Conservation (phyloP, 805 yeast genomes). For the Saturnispora besseyi region DNA sequence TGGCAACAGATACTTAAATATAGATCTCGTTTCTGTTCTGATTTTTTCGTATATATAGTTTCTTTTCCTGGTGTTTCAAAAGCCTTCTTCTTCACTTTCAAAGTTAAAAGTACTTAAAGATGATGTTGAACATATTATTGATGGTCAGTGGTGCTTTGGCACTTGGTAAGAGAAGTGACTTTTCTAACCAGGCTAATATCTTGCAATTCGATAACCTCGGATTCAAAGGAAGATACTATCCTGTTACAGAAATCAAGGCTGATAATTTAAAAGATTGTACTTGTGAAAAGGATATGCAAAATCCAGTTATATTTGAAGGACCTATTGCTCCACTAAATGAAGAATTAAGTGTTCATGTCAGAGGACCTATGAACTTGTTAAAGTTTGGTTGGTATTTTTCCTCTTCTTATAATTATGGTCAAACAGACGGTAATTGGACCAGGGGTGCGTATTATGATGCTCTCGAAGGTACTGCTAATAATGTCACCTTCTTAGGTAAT, state of each 20-base stretch:
- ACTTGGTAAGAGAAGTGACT: slow-evolving; percentile 1
- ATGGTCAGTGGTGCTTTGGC: not conserved
- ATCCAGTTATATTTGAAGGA: slow-evolving; percentile 38
- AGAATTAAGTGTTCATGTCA: slow-evolving; percentile 66
- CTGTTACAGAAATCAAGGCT: slow-evolving; percentile 37
- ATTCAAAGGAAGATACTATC: slow-evolving; percentile 41
- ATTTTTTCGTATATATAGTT: not conserved
- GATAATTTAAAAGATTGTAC: slow-evolving; percentile 37
- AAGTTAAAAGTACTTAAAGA: not conserved
- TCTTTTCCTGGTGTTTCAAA: not conserved
- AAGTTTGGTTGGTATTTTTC: slow-evolving; percentile 57
- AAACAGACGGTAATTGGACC: slow-evolving; percentile 41
- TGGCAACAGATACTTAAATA: not conserved
- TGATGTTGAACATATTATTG: not conserved
- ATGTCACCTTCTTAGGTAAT: slow-evolving; percentile 58
- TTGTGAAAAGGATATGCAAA: slow-evolving; percentile 33
- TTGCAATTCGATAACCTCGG: slow-evolving; percentile 49
- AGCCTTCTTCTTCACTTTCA: not conserved
- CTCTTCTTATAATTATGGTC: slow-evolving; percentile 30
- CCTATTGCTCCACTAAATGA: slow-evolving; percentile 56
- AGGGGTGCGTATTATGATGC: slow-evolving; percentile 55
- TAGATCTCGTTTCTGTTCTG: not conserved
- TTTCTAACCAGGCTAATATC: slow-evolving; percentile 29
- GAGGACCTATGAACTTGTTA: slow-evolving; percentile 61
- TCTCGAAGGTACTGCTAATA: slow-evolving; percentile 38